phyloP scores from a whole-genome alignment of 2,329 filamentous ascomycete species.

The Botryotinia narcissicola region DNA sequence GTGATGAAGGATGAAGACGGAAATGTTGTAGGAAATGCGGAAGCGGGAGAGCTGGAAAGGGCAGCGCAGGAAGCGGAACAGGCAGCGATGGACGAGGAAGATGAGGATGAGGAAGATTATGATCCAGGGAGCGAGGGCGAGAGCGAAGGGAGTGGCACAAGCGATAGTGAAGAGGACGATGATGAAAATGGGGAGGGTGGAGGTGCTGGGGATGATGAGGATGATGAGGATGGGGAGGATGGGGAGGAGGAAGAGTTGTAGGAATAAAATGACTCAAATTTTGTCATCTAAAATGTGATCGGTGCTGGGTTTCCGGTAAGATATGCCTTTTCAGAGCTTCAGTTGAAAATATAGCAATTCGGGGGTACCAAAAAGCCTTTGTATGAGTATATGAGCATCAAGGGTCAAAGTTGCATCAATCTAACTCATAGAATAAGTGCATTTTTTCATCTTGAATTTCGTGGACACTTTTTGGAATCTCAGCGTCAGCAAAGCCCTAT shows the following conservation, averaged over 20 bases:
- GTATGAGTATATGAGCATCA: background rate
- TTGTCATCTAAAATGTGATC: background rate
- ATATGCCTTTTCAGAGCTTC: background rate
- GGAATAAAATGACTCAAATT: background rate
- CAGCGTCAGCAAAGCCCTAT: background rate
- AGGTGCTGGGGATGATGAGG: conserved; percentile 29
- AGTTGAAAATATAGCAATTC: background rate
- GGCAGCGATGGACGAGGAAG: conserved; percentile 55
- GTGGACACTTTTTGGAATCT: background rate
- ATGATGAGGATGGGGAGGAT: conserved; percentile 26
- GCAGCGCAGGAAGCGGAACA: conserved; percentile 40
- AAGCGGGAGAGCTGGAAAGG: conserved; percentile 38
- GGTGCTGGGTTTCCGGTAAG: background rate
- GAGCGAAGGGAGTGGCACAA: conserved; percentile 32
- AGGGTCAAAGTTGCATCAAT: background rate
- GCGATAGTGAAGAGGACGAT: conserved; percentile 31
- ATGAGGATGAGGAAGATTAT: conserved; percentile 66
- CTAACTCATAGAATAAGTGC: too few relatives aligned
- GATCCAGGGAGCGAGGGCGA: conserved; percentile 51
- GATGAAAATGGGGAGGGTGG: conserved; percentile 44
- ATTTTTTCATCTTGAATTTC: background rate
- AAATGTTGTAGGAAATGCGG: conserved; percentile 43
- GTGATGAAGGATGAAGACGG: conserved; percentile 44
- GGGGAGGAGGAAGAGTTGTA: conserved; percentile 23
- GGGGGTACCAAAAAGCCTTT: background rate